Percentiles rank a stretch among this genome's conserved stretches.
phyloP scores from a whole-genome alignment of 345 rosid species.

The Brassica carinata region DNA sequence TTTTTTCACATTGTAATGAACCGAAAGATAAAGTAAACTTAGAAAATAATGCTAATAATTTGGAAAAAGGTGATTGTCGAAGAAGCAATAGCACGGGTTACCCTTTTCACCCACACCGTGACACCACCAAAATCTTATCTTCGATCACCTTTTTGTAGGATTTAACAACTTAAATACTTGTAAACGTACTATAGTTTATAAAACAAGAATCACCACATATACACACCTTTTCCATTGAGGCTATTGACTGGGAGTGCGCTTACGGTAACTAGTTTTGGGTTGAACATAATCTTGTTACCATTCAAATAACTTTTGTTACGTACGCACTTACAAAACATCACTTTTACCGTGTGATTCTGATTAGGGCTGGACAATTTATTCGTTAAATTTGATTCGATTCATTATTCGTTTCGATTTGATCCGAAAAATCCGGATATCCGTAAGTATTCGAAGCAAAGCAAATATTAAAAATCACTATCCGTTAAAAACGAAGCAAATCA shows the following conservation, averaged over 20 bases:
- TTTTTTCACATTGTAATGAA: conserved; percentile 33
- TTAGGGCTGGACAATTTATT: background rate
- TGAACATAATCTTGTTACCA: background rate
- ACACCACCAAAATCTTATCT: conserved; percentile 26
- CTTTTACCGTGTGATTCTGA: background rate
- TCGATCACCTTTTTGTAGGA: background rate
- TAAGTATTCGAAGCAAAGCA: no score
- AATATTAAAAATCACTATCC: no score
- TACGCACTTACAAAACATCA: background rate
- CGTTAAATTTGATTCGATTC: no score
- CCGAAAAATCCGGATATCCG: no score
- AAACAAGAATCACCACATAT: background rate
- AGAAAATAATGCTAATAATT: conserved; percentile 36
- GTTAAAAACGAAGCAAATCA: no score
- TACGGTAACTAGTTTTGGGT: background rate
- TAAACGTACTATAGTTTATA: background rate
- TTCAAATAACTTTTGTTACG: background rate
- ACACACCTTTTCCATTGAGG: background rate
- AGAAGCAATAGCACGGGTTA: conserved; percentile 39
- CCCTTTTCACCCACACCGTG: conserved; percentile 25
- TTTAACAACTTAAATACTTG: conserved; percentile 3
- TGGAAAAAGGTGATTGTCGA: conserved; percentile 36
- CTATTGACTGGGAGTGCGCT: background rate
- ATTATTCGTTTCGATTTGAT: no score
- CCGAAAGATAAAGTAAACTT: conserved; percentile 35